Base-by-base conservation (phyloP, 495 filamentous ascomycete species). In the Penicillium macrosclerotiorum region DNA sequence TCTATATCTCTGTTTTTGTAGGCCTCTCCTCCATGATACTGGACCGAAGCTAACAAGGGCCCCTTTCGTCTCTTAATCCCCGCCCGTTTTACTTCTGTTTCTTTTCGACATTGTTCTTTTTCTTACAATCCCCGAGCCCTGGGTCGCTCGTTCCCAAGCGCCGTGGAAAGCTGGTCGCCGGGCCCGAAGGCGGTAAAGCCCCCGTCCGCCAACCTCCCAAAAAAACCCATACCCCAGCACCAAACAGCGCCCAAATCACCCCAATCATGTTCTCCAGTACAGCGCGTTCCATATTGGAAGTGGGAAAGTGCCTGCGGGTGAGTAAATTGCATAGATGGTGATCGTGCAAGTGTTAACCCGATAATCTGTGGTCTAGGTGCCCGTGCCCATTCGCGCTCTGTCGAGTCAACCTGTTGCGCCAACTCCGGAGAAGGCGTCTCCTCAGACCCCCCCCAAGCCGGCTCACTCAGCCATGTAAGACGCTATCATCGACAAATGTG, bases 231-330 rank as follows among this genome's bases (percentile, higher is more conserved):
- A n/a, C n/a, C n/a, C n/a, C n/a, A n/a, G 30, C 52, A 51, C 35
- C 47, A 27, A 49, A 34, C 35, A 51, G 36, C 18, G 32, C 20
- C 18, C 33, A 24, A 51, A 27, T 26, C 14, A 29, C 37, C 46
- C 36, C 41, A 24, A 51, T 49, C 37, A 65, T 65, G 62, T 63
- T 61, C 29, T 31, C 54, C 42, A 54, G 38, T 44, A 41, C 54
- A 47, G 52, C 54, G 7, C 62, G 59, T 52, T 61, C 59, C 39
- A 43, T 59, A 11, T 11, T 63, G 8, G 54, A 57, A 36, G 56
- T 41, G 36, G 36, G 50, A 33, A 56, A 49, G 37, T 47, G 29
- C 26, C 32, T 59, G 3, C 34, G 49, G 54, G 62, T 65, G 55
- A 17, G 40, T 39, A n/a, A 16, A 18, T 13, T 2, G 8, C 23